A percentile compares a stretch with the other conserved stretches of the same genome.
Conservation (phyloP, 495 filamentous ascomycete genomes). For the Trichoderma asperelloides region DNA sequence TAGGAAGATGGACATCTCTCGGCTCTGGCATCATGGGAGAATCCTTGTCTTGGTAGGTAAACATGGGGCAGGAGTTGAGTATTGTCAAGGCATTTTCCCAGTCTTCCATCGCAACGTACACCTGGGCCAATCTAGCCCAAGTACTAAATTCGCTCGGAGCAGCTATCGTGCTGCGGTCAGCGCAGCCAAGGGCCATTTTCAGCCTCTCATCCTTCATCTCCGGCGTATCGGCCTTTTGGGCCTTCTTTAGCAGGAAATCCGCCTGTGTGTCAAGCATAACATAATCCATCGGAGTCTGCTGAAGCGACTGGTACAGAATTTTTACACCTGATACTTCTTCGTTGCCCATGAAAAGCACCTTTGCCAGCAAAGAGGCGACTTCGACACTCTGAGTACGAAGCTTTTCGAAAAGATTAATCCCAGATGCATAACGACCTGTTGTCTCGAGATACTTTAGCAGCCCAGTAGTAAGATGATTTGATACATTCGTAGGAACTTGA, state of each 20-base stretch:
- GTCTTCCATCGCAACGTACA: conserved; percentile 85
- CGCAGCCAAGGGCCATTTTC: conserved; percentile 80
- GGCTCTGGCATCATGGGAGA: conserved; percentile 89
- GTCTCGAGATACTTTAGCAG: conserved; percentile 95
- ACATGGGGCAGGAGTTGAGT: conserved; percentile 99
- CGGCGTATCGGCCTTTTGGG: conserved; percentile 36
- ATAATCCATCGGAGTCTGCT: conserved; percentile 92
- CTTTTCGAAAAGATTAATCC: conserved; percentile 97
- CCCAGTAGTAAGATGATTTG: conserved; percentile 88
- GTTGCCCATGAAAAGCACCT: conserved; percentile 83
- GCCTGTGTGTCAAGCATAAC: conserved; percentile 89
- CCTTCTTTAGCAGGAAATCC: conserved; percentile 83
- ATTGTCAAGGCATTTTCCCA: conserved; percentile 92
- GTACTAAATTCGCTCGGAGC: conserved; percentile 96
- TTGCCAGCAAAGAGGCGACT: conserved; percentile 84
- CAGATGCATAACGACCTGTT: conserved; percentile 87
- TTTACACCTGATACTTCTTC: conserved; percentile 93
- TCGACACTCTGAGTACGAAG: conserved; percentile 83
- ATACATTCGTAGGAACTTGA: conserved; percentile 92
- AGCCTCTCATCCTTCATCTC: conserved; percentile 49
- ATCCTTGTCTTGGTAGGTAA: conserved; percentile 98
- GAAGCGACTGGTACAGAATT: conserved; percentile 75
- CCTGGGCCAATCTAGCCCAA: conserved; percentile 87
- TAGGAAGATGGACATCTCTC: conserved; percentile 73
- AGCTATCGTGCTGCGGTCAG: conserved; percentile 85